Percentiles rank a stretch among this genome's conserved stretches.
Conservation (phyloP, 1,284 basidiomycete species). For the Cystobasidium sp. region DNA sequence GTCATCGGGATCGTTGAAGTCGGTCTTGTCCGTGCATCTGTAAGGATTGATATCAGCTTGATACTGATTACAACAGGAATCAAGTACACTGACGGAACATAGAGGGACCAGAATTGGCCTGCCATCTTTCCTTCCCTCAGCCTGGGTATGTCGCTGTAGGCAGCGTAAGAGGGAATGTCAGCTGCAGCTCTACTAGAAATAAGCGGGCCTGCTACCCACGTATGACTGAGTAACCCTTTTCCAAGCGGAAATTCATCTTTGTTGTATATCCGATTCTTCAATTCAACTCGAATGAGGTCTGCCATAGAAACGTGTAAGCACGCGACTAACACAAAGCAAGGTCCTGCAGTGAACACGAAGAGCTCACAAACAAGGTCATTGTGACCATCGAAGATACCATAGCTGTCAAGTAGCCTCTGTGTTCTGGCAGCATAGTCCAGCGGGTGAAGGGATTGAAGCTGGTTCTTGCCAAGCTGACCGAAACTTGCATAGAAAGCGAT, state of each 20-base stretch:
- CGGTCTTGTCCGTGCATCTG: not conserved
- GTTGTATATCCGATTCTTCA: conserved; percentile 6
- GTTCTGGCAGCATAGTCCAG: conserved; percentile 7
- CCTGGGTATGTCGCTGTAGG: conserved; percentile 70
- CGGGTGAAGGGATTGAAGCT: not conserved
- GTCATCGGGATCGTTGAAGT: conserved; percentile 18
- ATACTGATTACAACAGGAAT: conserved; percentile 68
- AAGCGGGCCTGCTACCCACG: too few species aligned
- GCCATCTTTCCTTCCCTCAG: conserved; percentile 75
- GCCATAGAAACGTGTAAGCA: not conserved
- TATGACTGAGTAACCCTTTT: conserved; percentile 5
- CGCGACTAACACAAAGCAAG: not conserved
- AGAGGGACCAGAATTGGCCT: conserved; percentile 86
- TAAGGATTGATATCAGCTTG: not conserved
- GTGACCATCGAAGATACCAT: conserved; percentile 6
- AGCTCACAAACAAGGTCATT: conserved; percentile 5
- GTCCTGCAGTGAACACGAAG: not conserved
- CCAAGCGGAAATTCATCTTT: not conserved
- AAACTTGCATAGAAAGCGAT: conserved; percentile 1
- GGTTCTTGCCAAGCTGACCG: conserved; percentile 1
- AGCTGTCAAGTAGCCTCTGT: not conserved
- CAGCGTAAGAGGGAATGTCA: too few species aligned
- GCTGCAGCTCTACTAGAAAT: too few species aligned
- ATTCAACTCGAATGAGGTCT: conserved; percentile 1
- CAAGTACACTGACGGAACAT: conserved; percentile 57